These are phyloP conservation scores for Centrapalus pauciflorus DNA, from an alignment of 129 eudicot genomes.

Conservation along the genomic window DNA sequence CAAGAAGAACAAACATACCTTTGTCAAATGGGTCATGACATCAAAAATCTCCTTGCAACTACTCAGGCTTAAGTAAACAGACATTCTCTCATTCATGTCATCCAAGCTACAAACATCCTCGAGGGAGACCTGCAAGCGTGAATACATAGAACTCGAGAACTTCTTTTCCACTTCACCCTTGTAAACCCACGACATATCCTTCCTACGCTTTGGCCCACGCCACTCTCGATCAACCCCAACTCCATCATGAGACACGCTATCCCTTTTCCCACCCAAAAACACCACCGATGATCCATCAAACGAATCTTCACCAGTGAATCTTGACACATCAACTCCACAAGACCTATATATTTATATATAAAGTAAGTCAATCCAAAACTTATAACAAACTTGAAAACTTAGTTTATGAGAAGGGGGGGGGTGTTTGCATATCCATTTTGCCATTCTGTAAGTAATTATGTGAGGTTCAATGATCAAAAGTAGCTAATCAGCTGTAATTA, in stretches of 20 bases:
- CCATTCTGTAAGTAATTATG: neutral
- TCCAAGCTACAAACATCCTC: constrained; percentile 79
- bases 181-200: constrained; percentile 38
- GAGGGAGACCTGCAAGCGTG: constrained; percentile 48
- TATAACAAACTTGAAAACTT: neutral
- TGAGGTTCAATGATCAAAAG: neutral
- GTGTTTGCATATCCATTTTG: neutral
- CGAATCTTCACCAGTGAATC: constrained; percentile 38
- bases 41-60: constrained; percentile 60
- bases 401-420: too few species aligned
- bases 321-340: constrained; percentile 58
- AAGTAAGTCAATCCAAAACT: neutral
- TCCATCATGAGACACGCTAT: constrained; percentile 34
- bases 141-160: constrained; percentile 33
- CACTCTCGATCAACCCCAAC: constrained; percentile 60
- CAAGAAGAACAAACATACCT: constrained; percentile 44
- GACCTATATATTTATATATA: constrained; percentile 23
- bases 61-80: constrained; percentile 58
- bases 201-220: constrained; percentile 77
- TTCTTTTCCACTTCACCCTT: constrained; percentile 25
- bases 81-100: constrained; percentile 83
- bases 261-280: constrained; percentile 59
- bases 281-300: constrained; percentile 15
- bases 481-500: neutral
- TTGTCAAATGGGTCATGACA: constrained; percentile 65